Evolutionary conservation across 2,329 filamentous ascomycete genomes (phyloP), one percentile per base, ranked within the genome.

Genomic region (Calonectria henricotiae): DNA sequence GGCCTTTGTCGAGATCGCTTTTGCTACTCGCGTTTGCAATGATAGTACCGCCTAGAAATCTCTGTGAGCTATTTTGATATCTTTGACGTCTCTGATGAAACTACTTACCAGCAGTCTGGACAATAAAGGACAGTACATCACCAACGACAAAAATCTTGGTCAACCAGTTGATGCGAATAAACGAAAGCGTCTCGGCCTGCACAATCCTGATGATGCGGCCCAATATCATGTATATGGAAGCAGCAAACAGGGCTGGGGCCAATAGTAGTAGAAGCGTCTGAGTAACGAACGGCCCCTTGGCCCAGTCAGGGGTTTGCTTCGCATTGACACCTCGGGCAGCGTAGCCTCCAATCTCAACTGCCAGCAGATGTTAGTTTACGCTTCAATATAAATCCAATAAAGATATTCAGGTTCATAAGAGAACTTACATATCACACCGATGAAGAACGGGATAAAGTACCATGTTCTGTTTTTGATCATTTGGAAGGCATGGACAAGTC

Each of bases 261-360:
- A 55, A 17, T 3, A 55, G 51, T 11, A 55, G 32, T 11, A 55
- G 5, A 1, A 55, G 32, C 5, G 51, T 55, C 15, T 55, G 51
- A 5, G n/a, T 15, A 25, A 85, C 80, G 77, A 82, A 86, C 0
- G 81, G 81, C 5, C 74, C 80, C 71, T 85, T 79, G 68, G 60
- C 76, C 71, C 5, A 68, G 17, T 68, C 41, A 8, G 66, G 49
- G 4, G 83, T 81, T 43, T 80, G 68, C 68, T 80, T 78, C 41
- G 83, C 78, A 3, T 82, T 82, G 41, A 68, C 41, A 4, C 44
- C 60, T 43, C 85, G 80, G 8, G 81, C 80, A 7, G 78, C 79
- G 68, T 83, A 86, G 35, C 85, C 85, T 13, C 78, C 77, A 1
- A 81, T 71, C 73, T 87, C 83, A 25, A 75, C 75, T 74, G 30